Evolutionary conservation across 2,329 filamentous ascomycete genomes (phyloP).

Genomic region (Aspergillus sp.): DNA sequence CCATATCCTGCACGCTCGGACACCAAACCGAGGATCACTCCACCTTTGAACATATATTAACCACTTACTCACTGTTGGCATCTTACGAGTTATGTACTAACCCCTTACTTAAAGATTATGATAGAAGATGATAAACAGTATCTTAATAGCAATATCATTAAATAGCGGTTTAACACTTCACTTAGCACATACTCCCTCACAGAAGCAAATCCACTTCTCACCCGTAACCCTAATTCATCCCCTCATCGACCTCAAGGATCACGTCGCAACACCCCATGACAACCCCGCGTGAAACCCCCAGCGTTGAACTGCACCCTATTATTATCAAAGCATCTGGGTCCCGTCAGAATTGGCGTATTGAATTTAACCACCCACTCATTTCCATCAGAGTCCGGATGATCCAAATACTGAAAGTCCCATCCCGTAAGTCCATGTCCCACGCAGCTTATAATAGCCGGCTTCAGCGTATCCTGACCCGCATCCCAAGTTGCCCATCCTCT

Average conservation of each 20-base stretch:
- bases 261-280: not conserved
- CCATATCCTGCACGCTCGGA: no score
- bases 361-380: conserved; percentile 12
- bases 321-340: not conserved
- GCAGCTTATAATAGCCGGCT: not conserved
- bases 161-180: no score
- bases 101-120: no score
- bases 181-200: no score
- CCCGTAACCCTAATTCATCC: no score
- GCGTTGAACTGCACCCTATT: not conserved
- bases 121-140: no score
- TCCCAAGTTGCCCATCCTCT: conserved; percentile 4
- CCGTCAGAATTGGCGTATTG: not conserved
- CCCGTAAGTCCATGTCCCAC: not conserved
- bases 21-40: no score
- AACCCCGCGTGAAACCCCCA: not conserved
- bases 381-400: conserved; percentile 2
- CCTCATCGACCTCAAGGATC: not conserved
- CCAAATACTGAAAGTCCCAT: conserved; percentile 5
- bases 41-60: no score
- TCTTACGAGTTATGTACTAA: no score
- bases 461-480: not conserved
- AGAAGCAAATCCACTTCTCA: no score
- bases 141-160: no score
- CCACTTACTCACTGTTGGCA: no score